Evolutionary conservation across 73 alveolate species (phyloP).

Genomic region (Breviolum minutum): DNA sequence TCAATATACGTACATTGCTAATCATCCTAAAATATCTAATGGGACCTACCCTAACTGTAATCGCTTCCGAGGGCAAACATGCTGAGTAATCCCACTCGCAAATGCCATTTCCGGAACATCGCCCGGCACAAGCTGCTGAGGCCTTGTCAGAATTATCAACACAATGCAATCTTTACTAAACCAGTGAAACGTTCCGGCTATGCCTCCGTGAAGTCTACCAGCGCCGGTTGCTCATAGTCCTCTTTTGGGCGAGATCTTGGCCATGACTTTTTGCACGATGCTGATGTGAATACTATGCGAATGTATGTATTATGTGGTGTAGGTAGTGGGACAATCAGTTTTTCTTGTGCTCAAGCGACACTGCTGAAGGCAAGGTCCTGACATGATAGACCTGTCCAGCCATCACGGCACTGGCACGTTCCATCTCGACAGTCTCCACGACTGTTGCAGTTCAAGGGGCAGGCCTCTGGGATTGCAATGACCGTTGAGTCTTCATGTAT

Average conservation of each 20-base stretch:
- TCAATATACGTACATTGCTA: no score
- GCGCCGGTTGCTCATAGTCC: constrained; percentile 34
- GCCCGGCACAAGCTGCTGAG: background rate
- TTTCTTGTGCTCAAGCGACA: background rate
- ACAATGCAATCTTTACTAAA: background rate
- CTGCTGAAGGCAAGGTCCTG: constrained; percentile 18
- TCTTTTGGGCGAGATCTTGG: background rate
- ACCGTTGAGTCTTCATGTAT: no score
- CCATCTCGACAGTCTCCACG: constrained; percentile 72
- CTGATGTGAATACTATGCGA: no score
- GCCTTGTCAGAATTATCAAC: background rate
- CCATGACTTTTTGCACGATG: no score
- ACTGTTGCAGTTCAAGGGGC: constrained; percentile 84
- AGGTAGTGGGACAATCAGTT: no score
- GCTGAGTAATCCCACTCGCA: constrained; percentile 19
- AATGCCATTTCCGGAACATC: constrained; percentile 39
- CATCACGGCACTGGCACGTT: constrained; percentile 58
- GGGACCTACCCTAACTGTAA: no score
- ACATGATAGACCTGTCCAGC: constrained; percentile 62
- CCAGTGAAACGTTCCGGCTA: background rate
- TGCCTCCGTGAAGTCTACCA: constrained; percentile 12
- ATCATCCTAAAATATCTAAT: no score
- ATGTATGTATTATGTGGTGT: no score
- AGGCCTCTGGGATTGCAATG: constrained; percentile 16
- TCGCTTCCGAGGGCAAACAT: background rate